These are phyloP conservation scores for Stachybotrys chlorohalonatus DNA, from an alignment of 2,329 filamentous ascomycete species.

Conservation along the genomic window DNA sequence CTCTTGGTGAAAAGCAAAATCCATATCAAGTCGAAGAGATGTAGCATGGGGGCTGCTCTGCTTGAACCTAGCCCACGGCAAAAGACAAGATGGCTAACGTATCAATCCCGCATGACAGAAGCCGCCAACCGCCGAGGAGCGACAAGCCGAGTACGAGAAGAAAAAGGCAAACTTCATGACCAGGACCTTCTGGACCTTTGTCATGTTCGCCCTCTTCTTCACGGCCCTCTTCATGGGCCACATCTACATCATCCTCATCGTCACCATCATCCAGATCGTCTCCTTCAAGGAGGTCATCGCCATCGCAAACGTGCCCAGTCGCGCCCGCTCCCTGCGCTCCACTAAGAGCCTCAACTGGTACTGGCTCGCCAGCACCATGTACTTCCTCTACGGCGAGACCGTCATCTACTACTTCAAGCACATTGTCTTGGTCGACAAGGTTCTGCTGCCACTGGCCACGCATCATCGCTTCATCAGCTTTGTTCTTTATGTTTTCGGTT, in stretches of 20 bases:
- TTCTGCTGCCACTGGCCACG: conserved; percentile 85
- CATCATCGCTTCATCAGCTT: conserved; percentile 99
- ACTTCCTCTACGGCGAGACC: conserved; percentile 96
- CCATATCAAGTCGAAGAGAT: no score
- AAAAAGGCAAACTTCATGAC: conserved; percentile 98
- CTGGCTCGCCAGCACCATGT: conserved; percentile 98
- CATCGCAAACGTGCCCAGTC: conserved; percentile 89
- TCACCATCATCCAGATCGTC: conserved; percentile 89
- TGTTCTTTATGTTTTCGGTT: conserved; percentile 93
- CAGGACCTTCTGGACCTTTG: conserved; percentile 92
- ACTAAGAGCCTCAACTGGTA: conserved; percentile 99
- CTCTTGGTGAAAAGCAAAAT: not conserved
- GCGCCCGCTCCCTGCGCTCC: conserved; percentile 81
- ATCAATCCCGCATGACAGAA: conserved; percentile 23
- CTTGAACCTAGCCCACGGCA: not conserved
- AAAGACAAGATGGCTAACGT: conserved; percentile 9
- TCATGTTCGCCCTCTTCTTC: conserved; percentile 96
- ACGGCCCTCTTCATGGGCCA: conserved; percentile 88
- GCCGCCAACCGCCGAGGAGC: conserved; percentile 28
- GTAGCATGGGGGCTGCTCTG: no score
- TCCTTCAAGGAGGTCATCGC: conserved; percentile 99
- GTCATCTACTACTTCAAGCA: conserved; percentile 99
- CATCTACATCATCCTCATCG: conserved; percentile 90
- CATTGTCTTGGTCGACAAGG: conserved; percentile 88
- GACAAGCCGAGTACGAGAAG: conserved; percentile 75